Base-by-base conservation (phyloP, 2,329 filamentous ascomycete genomes). In the Aureobasidium mangrovei region DNA sequence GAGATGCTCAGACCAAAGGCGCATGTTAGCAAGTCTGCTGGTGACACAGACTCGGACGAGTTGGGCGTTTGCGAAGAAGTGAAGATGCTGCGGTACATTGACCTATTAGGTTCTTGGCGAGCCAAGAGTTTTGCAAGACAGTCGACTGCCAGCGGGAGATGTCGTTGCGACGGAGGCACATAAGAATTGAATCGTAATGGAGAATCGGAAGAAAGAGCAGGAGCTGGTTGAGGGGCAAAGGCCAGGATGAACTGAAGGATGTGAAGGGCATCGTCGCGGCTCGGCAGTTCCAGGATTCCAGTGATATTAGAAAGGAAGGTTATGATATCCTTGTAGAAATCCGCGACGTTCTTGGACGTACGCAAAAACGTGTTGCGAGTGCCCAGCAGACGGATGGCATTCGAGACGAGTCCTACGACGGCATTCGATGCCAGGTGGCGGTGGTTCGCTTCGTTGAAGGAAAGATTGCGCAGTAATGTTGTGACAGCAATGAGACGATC, bases 261-360 rank as follows among this genome's bases (percentile, higher is more conserved):
- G 63, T 87, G 89, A 38, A 89, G 75, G 0, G 91, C 91, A 66
- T 97, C 91, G 65, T 97, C 91, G 59, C 87, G 84, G 24, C 85
- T 85, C 1, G 90, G 86, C 38, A 98, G 76, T 64, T 91, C 85
- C 51, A 97, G 80, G 44, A 87, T 82, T 6, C 90, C 84, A 45
- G 94, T 82, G 57, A 69, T 63, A 68, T 98, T 97, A 55, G 91
- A 96, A 53, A 98, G 76, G 60, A 95, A 83, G 12, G 89, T 85
- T 56, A 97, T 82, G 31, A 90, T 76, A 68, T 98, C 93, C 71
- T 98, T 98, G 88, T 96, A 95, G 63, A 97, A 91, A 69, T 98
- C 93, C 60, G 96, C 75, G 0, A 87, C 93, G 69, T 96, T 95
- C 64, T 80, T 77, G 60, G 93, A 80, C 3, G 84, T 88, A 38